phyloP scores from a whole-genome alignment of 495 filamentous ascomycete species.

The Penicillium coprophilum region DNA sequence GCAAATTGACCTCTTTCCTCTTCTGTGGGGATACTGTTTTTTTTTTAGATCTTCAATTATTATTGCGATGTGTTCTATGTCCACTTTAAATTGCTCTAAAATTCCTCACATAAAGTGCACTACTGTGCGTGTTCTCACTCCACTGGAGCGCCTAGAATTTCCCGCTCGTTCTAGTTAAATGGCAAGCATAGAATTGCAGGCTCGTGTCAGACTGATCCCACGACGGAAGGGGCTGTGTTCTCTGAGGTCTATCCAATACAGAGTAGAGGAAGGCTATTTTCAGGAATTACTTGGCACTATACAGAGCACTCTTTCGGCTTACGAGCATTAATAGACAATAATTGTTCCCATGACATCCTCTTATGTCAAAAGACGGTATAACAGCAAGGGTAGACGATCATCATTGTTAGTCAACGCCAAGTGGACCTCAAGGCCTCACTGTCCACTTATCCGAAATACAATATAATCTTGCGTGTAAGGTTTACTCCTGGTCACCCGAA shows the following conservation, averaged over 20 bases:
- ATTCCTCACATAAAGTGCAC: constrained; percentile 4
- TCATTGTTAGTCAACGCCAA: constrained; percentile 1
- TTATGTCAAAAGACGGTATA: constrained; percentile 11
- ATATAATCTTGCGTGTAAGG: background rate
- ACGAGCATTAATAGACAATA: constrained; percentile 11
- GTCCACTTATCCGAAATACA: background rate
- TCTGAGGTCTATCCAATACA: background rate
- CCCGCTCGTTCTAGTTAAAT: constrained; percentile 1
- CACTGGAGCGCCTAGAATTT: background rate
- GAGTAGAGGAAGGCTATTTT: background rate
- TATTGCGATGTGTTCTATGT: background rate
- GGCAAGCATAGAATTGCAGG: constrained; percentile 10
- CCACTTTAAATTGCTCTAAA: background rate
- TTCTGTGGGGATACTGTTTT: background rate
- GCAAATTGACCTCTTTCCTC: constrained; percentile 12
- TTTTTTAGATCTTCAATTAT: background rate
- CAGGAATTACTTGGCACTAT: background rate
- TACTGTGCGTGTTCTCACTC: constrained; percentile 13
- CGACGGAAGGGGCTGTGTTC: constrained; percentile 9
- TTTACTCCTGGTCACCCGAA: background rate
- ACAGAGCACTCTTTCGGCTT: background rate
- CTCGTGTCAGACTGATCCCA: constrained; percentile 16
- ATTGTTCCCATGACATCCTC: constrained; percentile 13
- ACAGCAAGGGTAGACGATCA: constrained; percentile 24
- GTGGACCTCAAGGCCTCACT: background rate